These are phyloP conservation scores for Apostasia ramifera DNA, from an alignment of 106 monocot genomes.

Conservation along the genomic window DNA sequence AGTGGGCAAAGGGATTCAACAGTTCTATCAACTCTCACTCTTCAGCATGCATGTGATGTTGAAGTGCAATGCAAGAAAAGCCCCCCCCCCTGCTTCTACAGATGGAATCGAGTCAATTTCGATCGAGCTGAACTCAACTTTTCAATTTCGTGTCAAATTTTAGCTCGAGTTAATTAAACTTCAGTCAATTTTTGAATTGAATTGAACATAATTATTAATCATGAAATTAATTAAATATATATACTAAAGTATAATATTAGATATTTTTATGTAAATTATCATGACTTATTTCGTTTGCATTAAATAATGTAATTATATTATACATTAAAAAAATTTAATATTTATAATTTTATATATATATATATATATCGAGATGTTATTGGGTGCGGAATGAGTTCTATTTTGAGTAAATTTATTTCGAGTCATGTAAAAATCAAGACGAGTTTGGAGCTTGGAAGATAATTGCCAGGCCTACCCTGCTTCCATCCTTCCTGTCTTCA, in stretches of 20 bases:
- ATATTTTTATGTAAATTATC: too few species aligned
- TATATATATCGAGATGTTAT: background rate
- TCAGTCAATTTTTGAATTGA: too few species aligned
- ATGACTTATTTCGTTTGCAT: background rate
- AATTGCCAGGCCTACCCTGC: too few species aligned
- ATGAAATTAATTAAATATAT: too few species aligned
- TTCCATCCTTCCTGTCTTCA: background rate
- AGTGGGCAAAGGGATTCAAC: too few species aligned
- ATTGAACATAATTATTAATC: too few species aligned
- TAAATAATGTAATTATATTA: background rate
- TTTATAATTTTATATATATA: background rate
- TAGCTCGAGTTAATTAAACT: background rate
- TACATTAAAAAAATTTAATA: background rate
- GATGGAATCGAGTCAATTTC: too few species aligned
- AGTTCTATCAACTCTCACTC: too few species aligned
- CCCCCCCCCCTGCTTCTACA: background rate
- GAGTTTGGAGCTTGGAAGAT: too few species aligned
- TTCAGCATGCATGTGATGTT: background rate
- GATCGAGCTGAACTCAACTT: background rate
- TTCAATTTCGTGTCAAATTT: background rate
- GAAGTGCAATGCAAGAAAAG: constrained; percentile 14
- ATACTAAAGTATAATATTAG: too few species aligned
- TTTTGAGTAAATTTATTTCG: background rate
- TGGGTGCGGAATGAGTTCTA: background rate
- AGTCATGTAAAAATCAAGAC: background rate